Percentiles rank a stretch among this genome's conserved stretches.
These are phyloP conservation scores for Ascoidea tarda DNA, from an alignment of 805 yeast genomes.

Conservation along the genomic window DNA sequence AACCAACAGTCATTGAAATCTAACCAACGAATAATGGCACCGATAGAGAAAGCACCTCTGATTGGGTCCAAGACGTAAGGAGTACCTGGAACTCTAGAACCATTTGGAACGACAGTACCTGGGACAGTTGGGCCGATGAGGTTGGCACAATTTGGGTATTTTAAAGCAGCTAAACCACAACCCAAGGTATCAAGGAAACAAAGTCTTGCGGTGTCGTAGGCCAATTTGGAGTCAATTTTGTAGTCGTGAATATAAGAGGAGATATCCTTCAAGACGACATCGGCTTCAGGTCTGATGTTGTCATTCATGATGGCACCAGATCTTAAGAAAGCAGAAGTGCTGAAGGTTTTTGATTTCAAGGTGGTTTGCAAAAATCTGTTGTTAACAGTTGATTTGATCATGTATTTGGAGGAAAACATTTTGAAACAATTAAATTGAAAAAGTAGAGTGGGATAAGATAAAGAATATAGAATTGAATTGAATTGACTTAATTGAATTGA, in stretches of 20 bases:
- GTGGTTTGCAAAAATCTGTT: too few species aligned
- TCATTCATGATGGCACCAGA: constrained; percentile 1
- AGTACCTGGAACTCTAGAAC: constrained; percentile 43
- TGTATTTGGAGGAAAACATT: too few species aligned
- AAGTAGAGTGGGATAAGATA: too few species aligned
- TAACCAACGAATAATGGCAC: constrained; percentile 44
- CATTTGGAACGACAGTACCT: constrained; percentile 39
- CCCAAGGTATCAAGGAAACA: constrained; percentile 46
- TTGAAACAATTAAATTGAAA: too few species aligned
- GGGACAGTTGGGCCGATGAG: constrained; percentile 45
- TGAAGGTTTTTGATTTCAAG: too few species aligned
- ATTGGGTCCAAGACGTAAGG: constrained; percentile 35
- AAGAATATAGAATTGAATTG: too few species aligned
- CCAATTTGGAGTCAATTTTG: constrained; percentile 29
- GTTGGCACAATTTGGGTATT: constrained; percentile 31
- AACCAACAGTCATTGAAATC: constrained; percentile 54
- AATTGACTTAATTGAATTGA: too few species aligned
- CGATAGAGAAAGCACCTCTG: constrained; percentile 43
- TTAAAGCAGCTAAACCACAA: constrained; percentile 44
- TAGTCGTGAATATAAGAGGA: constrained; percentile 35
- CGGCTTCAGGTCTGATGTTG: constrained; percentile 12
- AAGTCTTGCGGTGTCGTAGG: constrained; percentile 37
- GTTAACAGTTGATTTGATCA: too few species aligned
- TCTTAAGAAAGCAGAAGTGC: too few species aligned
- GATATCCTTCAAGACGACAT: constrained; percentile 32